These are phyloP conservation scores for Coprinellus micaceus DNA, from an alignment of 768 basidiomycete genomes.

Conservation along the genomic window DNA sequence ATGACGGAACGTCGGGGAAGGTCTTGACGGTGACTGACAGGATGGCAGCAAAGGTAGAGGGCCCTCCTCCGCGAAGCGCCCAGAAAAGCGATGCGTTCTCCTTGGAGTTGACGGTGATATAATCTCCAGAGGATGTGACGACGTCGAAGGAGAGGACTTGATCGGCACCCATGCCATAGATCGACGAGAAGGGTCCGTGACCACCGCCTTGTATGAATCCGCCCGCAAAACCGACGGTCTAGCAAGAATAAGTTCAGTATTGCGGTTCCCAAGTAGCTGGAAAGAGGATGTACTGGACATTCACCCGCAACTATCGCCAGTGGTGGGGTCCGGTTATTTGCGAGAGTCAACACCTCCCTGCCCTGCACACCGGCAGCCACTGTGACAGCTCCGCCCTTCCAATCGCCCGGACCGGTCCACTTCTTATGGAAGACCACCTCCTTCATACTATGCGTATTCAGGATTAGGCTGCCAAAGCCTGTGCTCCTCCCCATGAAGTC, in stretches of 20 bases:
- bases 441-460: slow-evolving; percentile 18
- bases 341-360: slow-evolving; percentile 10
- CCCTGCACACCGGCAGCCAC: slow-evolving; percentile 17
- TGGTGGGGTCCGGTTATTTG: slow-evolving; percentile 8
- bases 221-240: slow-evolving; percentile 34
- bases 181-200: slow-evolving; percentile 18
- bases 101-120: slow-evolving; percentile 26
- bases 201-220: slow-evolving; percentile 33
- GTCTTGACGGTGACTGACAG: slow-evolving; percentile 19
- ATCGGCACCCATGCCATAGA: slow-evolving; percentile 17
- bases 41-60: slow-evolving; percentile 14
- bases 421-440: slow-evolving; percentile 13
- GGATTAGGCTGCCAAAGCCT: not conserved
- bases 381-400: slow-evolving; percentile 16
- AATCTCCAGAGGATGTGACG: slow-evolving; percentile 36
- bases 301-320: slow-evolving; percentile 11
- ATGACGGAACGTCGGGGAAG: slow-evolving; percentile 10
- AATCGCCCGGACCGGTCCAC: slow-evolving; percentile 11
- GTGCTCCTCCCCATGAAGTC: slow-evolving; percentile 11
- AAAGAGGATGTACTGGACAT: slow-evolving; percentile 12
- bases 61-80: slow-evolving; percentile 31
- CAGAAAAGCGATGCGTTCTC: slow-evolving; percentile 38
- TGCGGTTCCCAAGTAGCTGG: slow-evolving; percentile 4
- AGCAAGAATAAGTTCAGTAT: not conserved
- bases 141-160: slow-evolving; percentile 33